A percentile compares a stretch with the other conserved stretches of the same genome.
Evolutionary conservation across 768 basidiomycete species (phyloP).

Genomic region (Pleurotus tuoliensis): DNA sequence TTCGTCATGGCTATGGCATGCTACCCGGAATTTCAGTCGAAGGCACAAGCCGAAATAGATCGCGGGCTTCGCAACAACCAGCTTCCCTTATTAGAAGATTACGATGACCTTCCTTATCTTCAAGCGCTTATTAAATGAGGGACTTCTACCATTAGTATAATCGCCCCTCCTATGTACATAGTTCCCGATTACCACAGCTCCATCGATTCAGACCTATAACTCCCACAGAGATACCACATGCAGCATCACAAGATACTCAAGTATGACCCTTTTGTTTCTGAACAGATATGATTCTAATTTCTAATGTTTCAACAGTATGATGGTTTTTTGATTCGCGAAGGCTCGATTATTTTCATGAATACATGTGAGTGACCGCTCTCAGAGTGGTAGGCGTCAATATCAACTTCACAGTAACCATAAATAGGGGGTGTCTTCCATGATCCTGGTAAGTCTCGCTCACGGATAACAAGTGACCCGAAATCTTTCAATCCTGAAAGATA

Average conservation of each 20-base stretch:
- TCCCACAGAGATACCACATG: background rate
- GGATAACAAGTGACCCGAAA: background rate
- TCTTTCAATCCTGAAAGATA: background rate
- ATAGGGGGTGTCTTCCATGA: background rate
- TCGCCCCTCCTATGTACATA: slow-evolving; percentile 6
- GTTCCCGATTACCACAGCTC: background rate
- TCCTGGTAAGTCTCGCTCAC: background rate
- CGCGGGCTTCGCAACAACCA: background rate
- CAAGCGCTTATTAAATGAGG: background rate
- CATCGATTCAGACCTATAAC: background rate
- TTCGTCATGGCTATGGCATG: background rate
- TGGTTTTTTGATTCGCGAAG: background rate
- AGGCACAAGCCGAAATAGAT: background rate
- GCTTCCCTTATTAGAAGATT: background rate
- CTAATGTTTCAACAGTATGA: background rate
- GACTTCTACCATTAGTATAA: slow-evolving; percentile 8
- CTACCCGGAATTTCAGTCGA: background rate
- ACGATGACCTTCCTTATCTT: background rate
- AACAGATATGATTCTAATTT: background rate
- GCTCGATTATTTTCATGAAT: background rate
- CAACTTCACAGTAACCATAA: background rate
- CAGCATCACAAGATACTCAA: background rate
- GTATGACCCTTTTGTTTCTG: background rate
- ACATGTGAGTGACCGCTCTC: background rate
- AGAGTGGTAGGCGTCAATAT: background rate